Percentiles rank a stretch among this genome's conserved stretches.
Conservation (phyloP, 352 stramenopile genomes). For the Plasmopara viticola region DNA sequence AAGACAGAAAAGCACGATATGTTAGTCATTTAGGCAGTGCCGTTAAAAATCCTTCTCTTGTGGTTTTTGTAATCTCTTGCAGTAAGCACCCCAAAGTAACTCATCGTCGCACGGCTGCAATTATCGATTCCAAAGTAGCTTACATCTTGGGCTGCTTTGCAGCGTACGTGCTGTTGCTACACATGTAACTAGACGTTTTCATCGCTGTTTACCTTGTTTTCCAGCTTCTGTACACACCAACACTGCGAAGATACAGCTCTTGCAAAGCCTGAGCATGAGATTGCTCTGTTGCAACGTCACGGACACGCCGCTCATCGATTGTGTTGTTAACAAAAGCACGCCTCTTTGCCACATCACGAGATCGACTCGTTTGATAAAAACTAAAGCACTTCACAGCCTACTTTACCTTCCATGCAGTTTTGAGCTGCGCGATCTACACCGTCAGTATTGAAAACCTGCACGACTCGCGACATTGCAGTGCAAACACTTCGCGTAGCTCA, state of each 20-base stretch:
- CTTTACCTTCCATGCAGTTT: conserved; percentile 78
- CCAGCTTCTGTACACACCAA: conserved; percentile 40
- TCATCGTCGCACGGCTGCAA: too few species aligned
- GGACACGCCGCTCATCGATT: conserved; percentile 51
- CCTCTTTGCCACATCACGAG: conserved; percentile 69
- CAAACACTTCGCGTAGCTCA: conserved; percentile 64
- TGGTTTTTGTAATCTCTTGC: too few species aligned
- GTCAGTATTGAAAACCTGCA: conserved; percentile 21
- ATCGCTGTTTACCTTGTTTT: conserved; percentile 40
- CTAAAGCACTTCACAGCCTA: conserved; percentile 84
- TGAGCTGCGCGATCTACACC: conserved; percentile 42
- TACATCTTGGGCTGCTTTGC: conserved; percentile 53
- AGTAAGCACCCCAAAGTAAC: too few species aligned
- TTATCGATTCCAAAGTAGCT: too few species aligned
- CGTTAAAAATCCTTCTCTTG: too few species aligned
- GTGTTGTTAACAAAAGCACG: conserved; percentile 62
- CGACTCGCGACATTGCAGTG: conserved; percentile 12
- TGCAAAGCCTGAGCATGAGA: conserved; percentile 34
- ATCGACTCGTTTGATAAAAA: conserved; percentile 85
- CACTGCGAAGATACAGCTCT: conserved; percentile 48
- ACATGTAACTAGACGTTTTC: conserved; percentile 64
- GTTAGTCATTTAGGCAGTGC: too few species aligned
- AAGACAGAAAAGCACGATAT: too few species aligned
- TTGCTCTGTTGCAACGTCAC: conserved; percentile 65
- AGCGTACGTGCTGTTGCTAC: conserved; percentile 51